These are phyloP conservation scores for Lachancea quebecensis DNA, from an alignment of 805 yeast species.

Conservation along the genomic window DNA sequence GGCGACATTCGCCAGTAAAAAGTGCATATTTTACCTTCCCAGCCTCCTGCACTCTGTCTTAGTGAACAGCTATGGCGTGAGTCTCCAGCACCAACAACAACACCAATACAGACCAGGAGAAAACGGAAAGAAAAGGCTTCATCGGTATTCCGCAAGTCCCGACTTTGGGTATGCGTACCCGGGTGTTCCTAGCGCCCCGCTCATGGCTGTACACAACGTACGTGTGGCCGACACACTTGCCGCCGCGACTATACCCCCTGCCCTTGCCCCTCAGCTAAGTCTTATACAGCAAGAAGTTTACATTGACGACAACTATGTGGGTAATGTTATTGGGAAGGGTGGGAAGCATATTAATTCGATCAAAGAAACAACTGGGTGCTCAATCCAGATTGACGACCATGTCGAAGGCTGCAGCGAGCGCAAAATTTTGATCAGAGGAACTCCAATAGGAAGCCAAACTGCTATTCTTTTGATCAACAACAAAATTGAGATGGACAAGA, in stretches of 20 bases:
- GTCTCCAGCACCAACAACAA: constrained; percentile 22
- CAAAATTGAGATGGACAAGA: constrained; percentile 61
- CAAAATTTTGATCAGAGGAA: constrained; percentile 60
- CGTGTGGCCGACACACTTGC: constrained; percentile 18
- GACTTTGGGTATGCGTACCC: constrained; percentile 4
- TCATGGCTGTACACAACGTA: constrained; percentile 22
- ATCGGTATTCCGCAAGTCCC: constrained; percentile 2
- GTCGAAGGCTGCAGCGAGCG: constrained; percentile 51
- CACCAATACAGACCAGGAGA: constrained; percentile 22
- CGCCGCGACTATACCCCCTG: constrained; percentile 9
- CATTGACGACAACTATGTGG: constrained; percentile 73
- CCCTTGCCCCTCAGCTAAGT: constrained; percentile 34
- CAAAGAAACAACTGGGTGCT: constrained; percentile 66
- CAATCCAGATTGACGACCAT: constrained; percentile 60
- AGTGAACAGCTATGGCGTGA: constrained; percentile 13
- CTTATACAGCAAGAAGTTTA: constrained; percentile 54
- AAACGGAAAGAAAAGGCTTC: constrained; percentile 17
- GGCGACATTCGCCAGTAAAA: constrained; percentile 41
- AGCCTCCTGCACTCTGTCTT: constrained; percentile 25
- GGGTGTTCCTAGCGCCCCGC: constrained; percentile 24
- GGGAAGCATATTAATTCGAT: constrained; percentile 78
- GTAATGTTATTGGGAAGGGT: constrained; percentile 79
- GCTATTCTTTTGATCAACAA: constrained; percentile 69
- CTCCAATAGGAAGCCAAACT: constrained; percentile 58
- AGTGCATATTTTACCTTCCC: constrained; percentile 29